Percentiles rank a stretch among this genome's conserved stretches.
Evolutionary conservation across 2,329 filamentous ascomycete species (phyloP).

Genomic region (Fonsecaea erecta): DNA sequence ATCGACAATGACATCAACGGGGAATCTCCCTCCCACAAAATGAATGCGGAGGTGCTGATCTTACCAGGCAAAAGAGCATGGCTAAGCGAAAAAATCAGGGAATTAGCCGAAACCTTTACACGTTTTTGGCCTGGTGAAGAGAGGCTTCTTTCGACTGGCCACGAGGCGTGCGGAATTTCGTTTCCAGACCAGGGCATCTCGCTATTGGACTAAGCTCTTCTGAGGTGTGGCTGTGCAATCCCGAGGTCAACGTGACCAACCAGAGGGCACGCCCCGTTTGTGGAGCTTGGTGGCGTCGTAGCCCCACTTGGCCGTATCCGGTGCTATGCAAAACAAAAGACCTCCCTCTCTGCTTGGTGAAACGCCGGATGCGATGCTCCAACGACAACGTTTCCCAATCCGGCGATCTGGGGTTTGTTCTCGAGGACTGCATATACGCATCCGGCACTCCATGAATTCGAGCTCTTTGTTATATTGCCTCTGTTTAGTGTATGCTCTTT

Average conservation of each 20-base stretch:
- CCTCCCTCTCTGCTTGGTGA: conserved; percentile 11
- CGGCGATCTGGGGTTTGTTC: neutral
- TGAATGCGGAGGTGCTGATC: conserved; percentile 24
- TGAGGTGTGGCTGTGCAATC: too few relatives aligned
- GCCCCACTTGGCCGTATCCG: conserved; percentile 8
- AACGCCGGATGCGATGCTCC: conserved; percentile 13
- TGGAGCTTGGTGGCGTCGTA: conserved; percentile 17
- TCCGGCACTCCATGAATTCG: conserved; percentile 16
- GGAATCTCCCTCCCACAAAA: neutral
- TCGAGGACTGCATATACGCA: conserved; percentile 17
- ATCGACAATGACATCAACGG: conserved; percentile 28
- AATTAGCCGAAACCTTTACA: conserved; percentile 1
- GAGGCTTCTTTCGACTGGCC: neutral
- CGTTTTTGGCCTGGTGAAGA: neutral
- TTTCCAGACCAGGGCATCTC: too few relatives aligned
- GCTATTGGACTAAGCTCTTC: too few relatives aligned
- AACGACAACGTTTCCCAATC: conserved; percentile 10
- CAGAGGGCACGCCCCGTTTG: too few relatives aligned
- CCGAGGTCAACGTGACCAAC: too few relatives aligned
- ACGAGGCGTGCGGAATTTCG: too few relatives aligned
- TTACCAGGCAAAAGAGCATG: conserved; percentile 18
- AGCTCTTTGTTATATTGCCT: conserved; percentile 14
- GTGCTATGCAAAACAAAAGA: conserved; percentile 12
- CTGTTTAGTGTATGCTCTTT: conserved; percentile 9
- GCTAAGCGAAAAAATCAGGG: conserved; percentile 21